Conservation (phyloP, 805 yeast genomes). For the Candida sphagnicola region DNA sequence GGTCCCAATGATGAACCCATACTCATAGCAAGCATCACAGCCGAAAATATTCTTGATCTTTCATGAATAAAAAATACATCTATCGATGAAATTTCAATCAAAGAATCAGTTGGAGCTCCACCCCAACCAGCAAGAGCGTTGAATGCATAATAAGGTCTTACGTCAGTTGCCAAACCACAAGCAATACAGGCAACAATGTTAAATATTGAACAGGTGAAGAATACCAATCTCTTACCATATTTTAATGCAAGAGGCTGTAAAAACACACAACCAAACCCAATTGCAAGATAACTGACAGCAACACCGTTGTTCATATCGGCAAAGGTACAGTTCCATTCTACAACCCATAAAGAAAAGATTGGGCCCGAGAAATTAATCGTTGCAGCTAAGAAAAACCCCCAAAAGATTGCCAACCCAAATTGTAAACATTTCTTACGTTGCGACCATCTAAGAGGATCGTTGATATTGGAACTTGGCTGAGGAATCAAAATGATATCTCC, state of each 20-base stretch:
- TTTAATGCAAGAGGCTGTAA: constrained; percentile 31
- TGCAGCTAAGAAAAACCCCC: constrained; percentile 38
- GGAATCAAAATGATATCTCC: constrained; percentile 29
- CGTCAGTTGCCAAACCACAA: constrained; percentile 25
- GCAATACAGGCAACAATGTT: constrained; percentile 25
- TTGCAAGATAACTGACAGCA: constrained; percentile 48
- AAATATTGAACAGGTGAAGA: constrained; percentile 21
- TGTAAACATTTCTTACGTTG: constrained; percentile 22
- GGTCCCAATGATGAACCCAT: constrained; percentile 27
- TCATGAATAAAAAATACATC: constrained; percentile 32
- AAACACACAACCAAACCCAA: constrained; percentile 33
- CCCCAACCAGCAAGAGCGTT: constrained; percentile 27
- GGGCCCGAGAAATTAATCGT: constrained; percentile 37
- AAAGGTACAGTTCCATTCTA: constrained; percentile 25
- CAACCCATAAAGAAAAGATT: constrained; percentile 29
- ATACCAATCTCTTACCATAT: constrained; percentile 26
- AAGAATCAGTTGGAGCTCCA: constrained; percentile 34
- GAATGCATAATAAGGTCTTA: constrained; percentile 16
- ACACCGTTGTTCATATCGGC: constrained; percentile 41
- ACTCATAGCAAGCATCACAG: constrained; percentile 25
- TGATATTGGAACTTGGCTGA: constrained; percentile 30
- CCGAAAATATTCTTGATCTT: constrained; percentile 24
- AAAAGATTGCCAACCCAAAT: constrained; percentile 22
- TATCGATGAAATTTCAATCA: constrained; percentile 28
- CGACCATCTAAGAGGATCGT: constrained; percentile 34